These are phyloP conservation scores for Trametes hirsuta DNA, from an alignment of 1,284 basidiomycete species.

Conservation along the genomic window DNA sequence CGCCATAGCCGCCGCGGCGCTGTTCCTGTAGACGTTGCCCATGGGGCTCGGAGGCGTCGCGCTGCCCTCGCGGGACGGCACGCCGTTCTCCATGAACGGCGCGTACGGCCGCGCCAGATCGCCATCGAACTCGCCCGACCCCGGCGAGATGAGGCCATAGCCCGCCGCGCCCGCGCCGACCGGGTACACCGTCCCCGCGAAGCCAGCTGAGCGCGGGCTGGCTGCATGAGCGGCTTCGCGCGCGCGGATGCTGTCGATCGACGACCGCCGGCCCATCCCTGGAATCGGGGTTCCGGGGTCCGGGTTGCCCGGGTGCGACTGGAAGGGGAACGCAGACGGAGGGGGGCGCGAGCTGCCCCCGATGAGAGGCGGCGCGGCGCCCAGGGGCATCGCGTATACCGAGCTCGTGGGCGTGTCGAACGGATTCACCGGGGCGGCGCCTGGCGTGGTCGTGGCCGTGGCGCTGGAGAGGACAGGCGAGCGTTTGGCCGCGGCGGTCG, in stretches of 20 bases:
- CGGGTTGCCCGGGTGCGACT: slow-evolving; percentile 62
- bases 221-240: slow-evolving; percentile 18
- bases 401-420: slow-evolving; percentile 32
- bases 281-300: slow-evolving; percentile 52
- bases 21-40: slow-evolving; percentile 45
- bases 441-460: neutral
- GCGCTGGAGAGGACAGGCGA: slow-evolving; percentile 6
- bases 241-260: slow-evolving; percentile 40
- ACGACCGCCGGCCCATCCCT: slow-evolving; percentile 37
- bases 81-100: slow-evolving; percentile 50
- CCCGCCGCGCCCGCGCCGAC: slow-evolving; percentile 17
- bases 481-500: slow-evolving; percentile 8
- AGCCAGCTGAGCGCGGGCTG: slow-evolving; percentile 13
- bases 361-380: slow-evolving; percentile 12
- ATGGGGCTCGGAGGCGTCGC: slow-evolving; percentile 33
- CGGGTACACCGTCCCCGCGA: slow-evolving; percentile 20
- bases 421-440: slow-evolving; percentile 21
- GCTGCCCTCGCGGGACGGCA: slow-evolving; percentile 25
- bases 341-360: slow-evolving; percentile 18
- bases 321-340: slow-evolving; percentile 55
- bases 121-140: slow-evolving; percentile 19
- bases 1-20: slow-evolving; percentile 45
- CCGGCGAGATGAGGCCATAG: slow-evolving; percentile 21
- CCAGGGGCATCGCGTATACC: slow-evolving; percentile 20
- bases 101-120: slow-evolving; percentile 48